Conservation (phyloP, 139 green algal species). For the Axilococcus clingmanii region DNA sequence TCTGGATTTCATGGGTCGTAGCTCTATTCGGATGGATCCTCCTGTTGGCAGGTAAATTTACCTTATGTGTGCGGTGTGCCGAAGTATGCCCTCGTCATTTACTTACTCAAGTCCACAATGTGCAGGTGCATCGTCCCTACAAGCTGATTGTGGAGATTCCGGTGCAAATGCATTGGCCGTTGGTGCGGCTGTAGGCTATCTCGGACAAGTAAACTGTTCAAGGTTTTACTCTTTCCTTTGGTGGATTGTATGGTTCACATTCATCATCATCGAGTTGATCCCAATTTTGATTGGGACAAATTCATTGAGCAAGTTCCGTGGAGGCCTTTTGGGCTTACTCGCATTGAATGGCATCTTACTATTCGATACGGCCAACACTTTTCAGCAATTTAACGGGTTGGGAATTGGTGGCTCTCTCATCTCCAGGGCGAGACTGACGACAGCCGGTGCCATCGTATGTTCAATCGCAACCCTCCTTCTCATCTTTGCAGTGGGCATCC, state of each 20-base stretch:
- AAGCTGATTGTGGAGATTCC: background rate
- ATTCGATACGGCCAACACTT: constrained; percentile 20
- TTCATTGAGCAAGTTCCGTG: constrained; percentile 8
- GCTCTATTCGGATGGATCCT: constrained; percentile 12
- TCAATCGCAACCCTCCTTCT: constrained; percentile 9
- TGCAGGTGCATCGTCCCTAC: background rate
- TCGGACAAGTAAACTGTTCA: constrained; percentile 9
- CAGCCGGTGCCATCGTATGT: constrained; percentile 17
- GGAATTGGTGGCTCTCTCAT: background rate
- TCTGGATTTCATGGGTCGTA: constrained; percentile 5
- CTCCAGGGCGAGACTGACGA: constrained; percentile 2
- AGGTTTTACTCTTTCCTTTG: constrained; percentile 15
- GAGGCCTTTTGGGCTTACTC: constrained; percentile 7
- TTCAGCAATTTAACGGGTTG: constrained; percentile 15
- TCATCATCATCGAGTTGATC: constrained; percentile 12
- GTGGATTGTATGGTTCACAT: constrained; percentile 19
- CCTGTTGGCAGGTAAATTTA: constrained; percentile 3
- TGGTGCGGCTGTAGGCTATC: constrained; percentile 5
- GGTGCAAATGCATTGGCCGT: background rate
- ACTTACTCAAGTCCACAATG: background rate
- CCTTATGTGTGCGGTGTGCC: background rate
- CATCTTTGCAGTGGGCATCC: constrained; percentile 10
- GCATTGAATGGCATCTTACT: constrained; percentile 12
- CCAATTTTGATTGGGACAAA: constrained; percentile 6
- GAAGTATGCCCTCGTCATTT: too few relatives aligned